Percentiles rank a stretch among this genome's conserved stretches.
Evolutionary conservation across 768 basidiomycete genomes (phyloP).

Genomic region (Hericium erinaceus): DNA sequence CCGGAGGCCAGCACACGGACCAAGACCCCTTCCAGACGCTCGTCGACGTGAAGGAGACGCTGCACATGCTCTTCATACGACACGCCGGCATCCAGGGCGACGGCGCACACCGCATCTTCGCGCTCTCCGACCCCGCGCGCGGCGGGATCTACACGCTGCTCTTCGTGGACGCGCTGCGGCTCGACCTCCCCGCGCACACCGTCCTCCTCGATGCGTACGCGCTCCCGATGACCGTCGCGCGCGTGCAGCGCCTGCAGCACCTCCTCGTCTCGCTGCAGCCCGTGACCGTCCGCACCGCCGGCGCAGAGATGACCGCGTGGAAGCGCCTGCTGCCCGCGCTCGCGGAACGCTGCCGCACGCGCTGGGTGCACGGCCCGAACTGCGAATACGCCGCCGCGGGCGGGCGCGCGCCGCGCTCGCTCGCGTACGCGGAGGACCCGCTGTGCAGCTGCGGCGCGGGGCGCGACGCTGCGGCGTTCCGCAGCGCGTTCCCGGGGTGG

Average conservation of each 20-base stretch:
- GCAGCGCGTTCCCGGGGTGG: constrained; percentile 24
- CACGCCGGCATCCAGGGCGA: constrained; percentile 18
- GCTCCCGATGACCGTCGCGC: constrained; percentile 26
- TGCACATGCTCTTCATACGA: constrained; percentile 21
- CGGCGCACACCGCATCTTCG: neutral
- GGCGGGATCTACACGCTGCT: constrained; percentile 29
- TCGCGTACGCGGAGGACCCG: constrained; percentile 28
- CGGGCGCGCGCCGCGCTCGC: constrained; percentile 27
- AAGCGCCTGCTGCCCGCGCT: constrained; percentile 39
- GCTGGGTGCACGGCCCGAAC: constrained; percentile 36
- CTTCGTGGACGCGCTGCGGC: constrained; percentile 35
- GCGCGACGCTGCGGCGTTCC: constrained; percentile 32
- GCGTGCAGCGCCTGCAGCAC: neutral
- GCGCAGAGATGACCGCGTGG: constrained; percentile 36
- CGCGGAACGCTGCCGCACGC: constrained; percentile 41
- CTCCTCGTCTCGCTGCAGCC: neutral
- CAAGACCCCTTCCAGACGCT: constrained; percentile 18
- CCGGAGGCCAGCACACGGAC: constrained; percentile 8
- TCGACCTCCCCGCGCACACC: constrained; percentile 42
- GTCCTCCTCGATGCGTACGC: constrained; percentile 41
- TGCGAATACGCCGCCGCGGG: constrained; percentile 37
- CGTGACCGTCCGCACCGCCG: constrained; percentile 12
- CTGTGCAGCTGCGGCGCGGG: constrained; percentile 48
- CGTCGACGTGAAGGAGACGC: constrained; percentile 24
- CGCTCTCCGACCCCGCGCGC: neutral